Evolutionary conservation across 2,329 filamentous ascomycete genomes (phyloP).

Genomic region (Mariannaea elegans): DNA sequence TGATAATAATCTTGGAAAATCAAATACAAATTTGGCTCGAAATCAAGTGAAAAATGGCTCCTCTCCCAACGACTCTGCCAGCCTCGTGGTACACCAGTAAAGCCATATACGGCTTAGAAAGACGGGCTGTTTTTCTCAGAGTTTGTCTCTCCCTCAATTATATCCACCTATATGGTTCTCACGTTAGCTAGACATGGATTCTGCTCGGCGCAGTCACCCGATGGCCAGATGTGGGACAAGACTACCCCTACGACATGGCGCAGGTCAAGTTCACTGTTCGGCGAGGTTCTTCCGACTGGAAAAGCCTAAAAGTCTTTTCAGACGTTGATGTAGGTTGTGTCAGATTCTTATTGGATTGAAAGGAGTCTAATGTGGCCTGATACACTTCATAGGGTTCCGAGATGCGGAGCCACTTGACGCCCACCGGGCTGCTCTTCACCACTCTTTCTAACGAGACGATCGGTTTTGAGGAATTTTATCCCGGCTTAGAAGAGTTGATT

Average conservation of each 20-base stretch:
- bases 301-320: slow-evolving; percentile 11
- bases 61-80: slow-evolving; percentile 25
- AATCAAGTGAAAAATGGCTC: slow-evolving; percentile 12
- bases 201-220: slow-evolving; percentile 19
- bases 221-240: slow-evolving; percentile 22
- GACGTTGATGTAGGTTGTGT: not conserved
- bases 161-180: not conserved
- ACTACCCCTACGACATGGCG: slow-evolving; percentile 19
- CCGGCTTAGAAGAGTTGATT: slow-evolving; percentile 58
- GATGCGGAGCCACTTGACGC: slow-evolving; percentile 48
- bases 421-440: slow-evolving; percentile 62
- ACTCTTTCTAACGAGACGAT: slow-evolving; percentile 56
- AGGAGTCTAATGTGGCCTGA: not conserved
- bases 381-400: slow-evolving; percentile 15
- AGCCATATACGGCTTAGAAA: slow-evolving; percentile 22
- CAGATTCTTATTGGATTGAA: not conserved
- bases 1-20: no score
- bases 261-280: slow-evolving; percentile 24
- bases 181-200: slow-evolving; percentile 23
- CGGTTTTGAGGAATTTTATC: slow-evolving; percentile 63
- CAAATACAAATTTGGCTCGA: not conserved
- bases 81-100: slow-evolving; percentile 32
- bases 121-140: slow-evolving; percentile 24
- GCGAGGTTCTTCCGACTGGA: slow-evolving; percentile 11
- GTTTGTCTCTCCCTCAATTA: not conserved